Base-by-base conservation (phyloP, 2,329 filamentous ascomycete genomes). In the Diaporthe citrichinensis region DNA sequence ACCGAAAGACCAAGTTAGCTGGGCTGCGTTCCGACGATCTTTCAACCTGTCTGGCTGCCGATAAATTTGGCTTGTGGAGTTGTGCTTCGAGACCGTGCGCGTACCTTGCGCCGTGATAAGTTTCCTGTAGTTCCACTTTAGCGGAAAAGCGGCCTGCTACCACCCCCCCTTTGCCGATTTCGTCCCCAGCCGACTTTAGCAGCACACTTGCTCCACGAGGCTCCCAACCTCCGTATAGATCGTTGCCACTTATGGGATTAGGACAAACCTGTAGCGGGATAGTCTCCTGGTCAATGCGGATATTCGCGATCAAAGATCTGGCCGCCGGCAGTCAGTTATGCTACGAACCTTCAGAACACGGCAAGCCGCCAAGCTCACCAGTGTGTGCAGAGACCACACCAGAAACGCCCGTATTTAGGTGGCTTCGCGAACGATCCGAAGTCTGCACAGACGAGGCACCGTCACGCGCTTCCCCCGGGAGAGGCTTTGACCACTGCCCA, bases 271-370 rank as follows among this genome's bases (percentile, higher is more conserved):
- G n/a, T 23, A 25, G 46, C 65, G 46, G 15, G 31, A 39, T 53
- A 68, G 46, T 10, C 65, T 53, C 17, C 12, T 23, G 65, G 65
- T 68, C 65, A 53, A 68, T 68, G 65, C 65, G 65, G 46, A 1
- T 1, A 53, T 39, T 41, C 34, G 6, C 8, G 2, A n/a, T 68
- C 65, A 12, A 53, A 53, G 31, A 14, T 20, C 8, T 53, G 65
- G 46, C 65, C 65, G 46, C 34, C 65, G 65, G 65, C 65, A 41
- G 46, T 31, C 34, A 68, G 23, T 41, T 34, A 39, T 31, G 31
- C 8, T 23, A 53, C 34, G 46, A 20, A 7, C 7, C 7, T 53
- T 20, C 7, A 53, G 14, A 53, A 31, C 41, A 36, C 46, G 46
- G 8, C 17, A 14, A 31, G 46, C 46, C 23, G 65, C 46, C 65